These are phyloP conservation scores for Cornus kousa DNA, from an alignment of 148 eudicot species.

Conservation along the genomic window DNA sequence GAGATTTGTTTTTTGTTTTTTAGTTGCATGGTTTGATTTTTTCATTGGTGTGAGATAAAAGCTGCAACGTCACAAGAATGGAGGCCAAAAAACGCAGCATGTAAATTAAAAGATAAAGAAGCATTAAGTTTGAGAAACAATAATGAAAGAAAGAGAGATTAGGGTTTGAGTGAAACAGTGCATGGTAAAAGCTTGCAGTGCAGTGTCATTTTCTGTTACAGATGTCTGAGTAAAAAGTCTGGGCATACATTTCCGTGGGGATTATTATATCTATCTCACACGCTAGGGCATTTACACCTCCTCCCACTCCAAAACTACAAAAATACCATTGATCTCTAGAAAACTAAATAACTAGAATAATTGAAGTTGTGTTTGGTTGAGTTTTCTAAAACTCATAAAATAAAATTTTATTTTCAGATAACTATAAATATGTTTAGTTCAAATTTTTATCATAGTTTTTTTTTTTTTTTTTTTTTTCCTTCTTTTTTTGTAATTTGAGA, in stretches of 20 bases:
- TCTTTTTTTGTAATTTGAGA: too few relatives aligned
- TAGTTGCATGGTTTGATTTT: constrained; percentile 12
- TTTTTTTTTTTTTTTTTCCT: too few relatives aligned
- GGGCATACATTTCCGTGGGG: constrained; percentile 26
- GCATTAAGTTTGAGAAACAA: background rate
- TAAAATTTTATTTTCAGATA: too few relatives aligned
- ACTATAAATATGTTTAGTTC: too few relatives aligned
- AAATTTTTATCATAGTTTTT: too few relatives aligned
- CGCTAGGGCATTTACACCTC: background rate
- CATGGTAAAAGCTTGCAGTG: constrained; percentile 25
- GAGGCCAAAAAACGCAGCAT: background rate
- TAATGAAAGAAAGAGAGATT: constrained; percentile 6
- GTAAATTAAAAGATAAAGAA: background rate
- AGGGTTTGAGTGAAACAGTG: constrained; percentile 15
- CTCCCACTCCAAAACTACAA: background rate
- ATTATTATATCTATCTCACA: constrained; percentile 2
- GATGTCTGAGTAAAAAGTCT: constrained; percentile 22
- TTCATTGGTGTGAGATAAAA: constrained; percentile 10
- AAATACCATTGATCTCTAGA: background rate
- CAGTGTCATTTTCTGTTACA: constrained; percentile 36
- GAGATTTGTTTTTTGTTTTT: constrained; percentile 3
- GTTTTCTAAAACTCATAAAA: too few relatives aligned
- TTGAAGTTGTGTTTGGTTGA: too few relatives aligned
- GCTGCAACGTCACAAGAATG: background rate
- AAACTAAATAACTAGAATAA: too few relatives aligned